Conservation (phyloP, 139 green algal genomes). For the Marvania coccoides region DNA sequence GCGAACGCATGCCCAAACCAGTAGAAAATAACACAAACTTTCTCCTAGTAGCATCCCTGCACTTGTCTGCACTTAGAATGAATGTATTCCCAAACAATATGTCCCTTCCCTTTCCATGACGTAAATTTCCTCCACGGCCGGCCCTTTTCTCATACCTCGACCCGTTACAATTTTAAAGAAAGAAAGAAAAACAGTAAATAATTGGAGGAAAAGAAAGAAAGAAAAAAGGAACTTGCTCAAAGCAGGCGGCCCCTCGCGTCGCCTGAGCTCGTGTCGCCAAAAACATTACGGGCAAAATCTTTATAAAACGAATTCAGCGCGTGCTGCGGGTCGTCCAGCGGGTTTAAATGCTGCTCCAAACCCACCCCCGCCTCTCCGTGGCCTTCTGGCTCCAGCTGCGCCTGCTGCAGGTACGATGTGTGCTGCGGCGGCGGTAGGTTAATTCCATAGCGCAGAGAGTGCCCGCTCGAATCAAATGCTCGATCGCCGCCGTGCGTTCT, state of each 20-base stretch:
- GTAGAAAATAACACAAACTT: no score
- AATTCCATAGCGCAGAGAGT: conserved; percentile 17
- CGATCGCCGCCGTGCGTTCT: conserved; percentile 19
- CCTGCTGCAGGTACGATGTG: not conserved
- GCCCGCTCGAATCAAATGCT: conserved; percentile 3
- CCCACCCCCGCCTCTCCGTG: not conserved
- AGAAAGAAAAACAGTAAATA: not conserved
- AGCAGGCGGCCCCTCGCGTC: conserved; percentile 13
- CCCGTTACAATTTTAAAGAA: not conserved
- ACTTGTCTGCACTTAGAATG: no score
- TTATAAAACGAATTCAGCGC: conserved; percentile 26
- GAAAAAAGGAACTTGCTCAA: not conserved
- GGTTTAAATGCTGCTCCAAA: not conserved
- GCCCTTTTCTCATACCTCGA: no score
- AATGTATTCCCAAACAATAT: no score
- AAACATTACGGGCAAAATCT: conserved; percentile 2
- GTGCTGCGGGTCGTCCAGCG: conserved; percentile 19
- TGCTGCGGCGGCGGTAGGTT: not conserved
- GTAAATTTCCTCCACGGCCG: no score
- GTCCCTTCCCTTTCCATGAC: no score
- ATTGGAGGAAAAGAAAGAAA: not conserved
- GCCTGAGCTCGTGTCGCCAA: no score
- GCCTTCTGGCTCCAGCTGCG: conserved; percentile 7
- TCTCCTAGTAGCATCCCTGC: no score
- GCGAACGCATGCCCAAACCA: no score